Conservation (phyloP, 1,139 yeast species). For the Casaregolazyma lundiana region DNA sequence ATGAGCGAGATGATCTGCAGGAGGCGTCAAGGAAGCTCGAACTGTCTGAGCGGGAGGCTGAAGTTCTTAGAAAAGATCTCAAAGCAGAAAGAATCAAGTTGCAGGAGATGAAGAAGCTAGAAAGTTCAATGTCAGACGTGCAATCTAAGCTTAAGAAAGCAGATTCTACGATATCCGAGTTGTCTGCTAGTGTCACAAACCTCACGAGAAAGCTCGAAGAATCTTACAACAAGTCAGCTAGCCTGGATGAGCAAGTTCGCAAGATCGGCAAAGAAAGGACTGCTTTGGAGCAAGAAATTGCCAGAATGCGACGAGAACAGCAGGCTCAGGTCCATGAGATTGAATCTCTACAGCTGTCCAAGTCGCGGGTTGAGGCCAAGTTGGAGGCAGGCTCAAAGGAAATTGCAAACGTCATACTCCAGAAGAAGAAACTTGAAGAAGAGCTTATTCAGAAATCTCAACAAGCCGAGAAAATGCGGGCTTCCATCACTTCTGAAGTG, state of each 20-base stretch:
- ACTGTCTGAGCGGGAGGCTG: constrained; percentile 21
- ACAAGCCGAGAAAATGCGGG: constrained; percentile 37
- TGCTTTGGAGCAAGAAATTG: constrained; percentile 27
- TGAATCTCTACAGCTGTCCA: constrained; percentile 22
- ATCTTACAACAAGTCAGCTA: constrained; percentile 20
- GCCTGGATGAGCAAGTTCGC: constrained; percentile 26
- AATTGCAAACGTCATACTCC: constrained; percentile 17
- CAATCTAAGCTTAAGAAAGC: constrained; percentile 38
- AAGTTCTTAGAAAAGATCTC: constrained; percentile 22
- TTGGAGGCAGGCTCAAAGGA: constrained; percentile 11
- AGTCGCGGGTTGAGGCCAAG: constrained; percentile 27
- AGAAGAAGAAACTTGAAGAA: constrained; percentile 27
- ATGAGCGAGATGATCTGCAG: constrained; percentile 20
- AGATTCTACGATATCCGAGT: constrained; percentile 23
- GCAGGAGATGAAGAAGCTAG: constrained; percentile 19
- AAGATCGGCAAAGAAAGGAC: constrained; percentile 41
- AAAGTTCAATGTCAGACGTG: constrained; percentile 33
- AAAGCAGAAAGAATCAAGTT: constrained; percentile 22
- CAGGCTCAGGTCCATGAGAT: constrained; percentile 23
- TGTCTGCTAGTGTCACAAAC: constrained; percentile 18
- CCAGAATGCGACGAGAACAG: constrained; percentile 23
- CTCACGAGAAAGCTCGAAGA: constrained; percentile 22
- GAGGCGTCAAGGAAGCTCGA: constrained; percentile 17
- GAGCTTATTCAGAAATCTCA: constrained; percentile 25
- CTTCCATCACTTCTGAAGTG: constrained; percentile 37